Percentiles rank a stretch among this genome's conserved stretches.
Evolutionary conservation across 2,329 filamentous ascomycete genomes (phyloP).

Genomic region (Cryphonectria nitschkei): DNA sequence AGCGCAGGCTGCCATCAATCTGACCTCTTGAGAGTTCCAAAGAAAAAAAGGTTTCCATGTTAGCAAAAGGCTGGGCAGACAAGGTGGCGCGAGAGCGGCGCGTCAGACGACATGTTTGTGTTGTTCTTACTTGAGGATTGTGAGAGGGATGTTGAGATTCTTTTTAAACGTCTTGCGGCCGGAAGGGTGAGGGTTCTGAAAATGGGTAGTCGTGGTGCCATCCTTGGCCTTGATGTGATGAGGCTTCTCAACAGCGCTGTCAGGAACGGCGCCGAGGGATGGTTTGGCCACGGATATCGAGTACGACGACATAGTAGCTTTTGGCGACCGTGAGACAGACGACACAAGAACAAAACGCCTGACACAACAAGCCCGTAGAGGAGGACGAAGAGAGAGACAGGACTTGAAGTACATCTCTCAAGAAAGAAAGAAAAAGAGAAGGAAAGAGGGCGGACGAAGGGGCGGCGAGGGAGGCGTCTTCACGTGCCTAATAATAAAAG

Average conservation of each 20-base stretch:
- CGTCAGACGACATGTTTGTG: background rate
- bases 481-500: background rate
- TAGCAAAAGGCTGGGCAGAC: slow-evolving; percentile 10
- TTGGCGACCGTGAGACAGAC: background rate
- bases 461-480: background rate
- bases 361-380: background rate
- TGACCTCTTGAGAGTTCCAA: slow-evolving; percentile 17
- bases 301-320: slow-evolving; percentile 20
- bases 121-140: slow-evolving; percentile 41
- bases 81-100: too few relatives aligned
- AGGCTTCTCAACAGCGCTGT: slow-evolving; percentile 48
- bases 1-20: slow-evolving; percentile 42
- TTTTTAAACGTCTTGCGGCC: slow-evolving; percentile 34
- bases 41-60: background rate
- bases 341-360: background rate
- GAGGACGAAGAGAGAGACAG: background rate
- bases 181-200: slow-evolving; percentile 58
- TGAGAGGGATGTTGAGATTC: slow-evolving; percentile 34
- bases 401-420: slow-evolving; percentile 4
- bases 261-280: slow-evolving; percentile 41
- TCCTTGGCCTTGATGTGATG: slow-evolving; percentile 51
- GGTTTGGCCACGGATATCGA: slow-evolving; percentile 42
- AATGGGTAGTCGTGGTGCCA: slow-evolving; percentile 46
- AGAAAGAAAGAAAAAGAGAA: background rate
- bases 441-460: background rate